Percentiles rank a stretch among this genome's conserved stretches.
These are phyloP conservation scores for Passalora sequoiae DNA, from an alignment of 2,329 filamentous ascomycete genomes.

Conservation along the genomic window DNA sequence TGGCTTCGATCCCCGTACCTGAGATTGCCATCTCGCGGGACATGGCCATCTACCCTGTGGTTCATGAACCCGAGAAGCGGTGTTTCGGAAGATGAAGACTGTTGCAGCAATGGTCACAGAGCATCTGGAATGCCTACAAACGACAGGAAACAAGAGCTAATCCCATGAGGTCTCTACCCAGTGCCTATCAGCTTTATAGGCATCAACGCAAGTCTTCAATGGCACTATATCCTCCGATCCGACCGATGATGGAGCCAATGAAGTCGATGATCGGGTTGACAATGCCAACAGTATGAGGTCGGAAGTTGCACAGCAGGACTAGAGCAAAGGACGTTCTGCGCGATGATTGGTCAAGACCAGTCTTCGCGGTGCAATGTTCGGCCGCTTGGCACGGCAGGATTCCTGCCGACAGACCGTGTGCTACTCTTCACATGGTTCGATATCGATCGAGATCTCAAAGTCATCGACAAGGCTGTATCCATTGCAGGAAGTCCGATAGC, in stretches of 20 bases:
- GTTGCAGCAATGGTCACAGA: not conserved
- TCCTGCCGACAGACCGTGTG: too few species aligned
- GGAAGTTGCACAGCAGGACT: not conserved
- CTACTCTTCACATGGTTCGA: conserved; percentile 6
- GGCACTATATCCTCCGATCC: not conserved
- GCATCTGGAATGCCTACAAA: not conserved
- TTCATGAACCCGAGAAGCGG: not conserved
- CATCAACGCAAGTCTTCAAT: not conserved
- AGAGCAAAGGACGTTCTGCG: not conserved
- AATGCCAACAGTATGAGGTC: not conserved
- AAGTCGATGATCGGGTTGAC: not conserved
- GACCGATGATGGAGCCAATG: too few species aligned
- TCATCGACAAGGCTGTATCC: too few species aligned
- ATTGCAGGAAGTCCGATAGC: too few species aligned
- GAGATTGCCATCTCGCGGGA: not conserved
- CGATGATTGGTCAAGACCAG: not conserved
- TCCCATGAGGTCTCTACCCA: not conserved
- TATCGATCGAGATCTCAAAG: not conserved
- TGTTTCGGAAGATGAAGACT: not conserved
- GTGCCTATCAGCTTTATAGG: not conserved
- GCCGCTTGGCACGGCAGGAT: not conserved
- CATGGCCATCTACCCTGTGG: not conserved
- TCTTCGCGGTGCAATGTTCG: not conserved
- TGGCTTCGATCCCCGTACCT: conserved; percentile 2
- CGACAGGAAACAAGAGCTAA: not conserved